Conservation (phyloP, 2,329 filamentous ascomycete genomes). For the Cadophora gregata region DNA sequence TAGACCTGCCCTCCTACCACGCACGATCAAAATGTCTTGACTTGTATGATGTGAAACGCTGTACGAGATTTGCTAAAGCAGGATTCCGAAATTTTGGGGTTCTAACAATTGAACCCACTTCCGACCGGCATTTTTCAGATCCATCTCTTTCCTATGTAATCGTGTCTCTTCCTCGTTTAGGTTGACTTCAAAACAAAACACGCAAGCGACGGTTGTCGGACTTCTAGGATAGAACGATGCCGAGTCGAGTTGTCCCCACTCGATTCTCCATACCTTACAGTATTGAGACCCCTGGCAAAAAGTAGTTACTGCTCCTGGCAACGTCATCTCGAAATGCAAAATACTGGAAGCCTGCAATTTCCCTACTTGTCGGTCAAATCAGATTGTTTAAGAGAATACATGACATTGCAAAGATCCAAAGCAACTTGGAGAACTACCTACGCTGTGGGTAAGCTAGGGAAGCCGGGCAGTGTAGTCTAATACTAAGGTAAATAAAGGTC, state of each 20-base stretch:
- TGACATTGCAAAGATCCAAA: too few relatives aligned
- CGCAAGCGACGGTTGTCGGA: slow-evolving; percentile 4
- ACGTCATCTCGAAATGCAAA: not conserved
- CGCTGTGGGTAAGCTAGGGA: not conserved
- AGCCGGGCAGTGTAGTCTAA: too few relatives aligned
- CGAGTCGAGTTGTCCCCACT: not conserved
- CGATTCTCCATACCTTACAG: not conserved
- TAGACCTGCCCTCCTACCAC: too few relatives aligned
- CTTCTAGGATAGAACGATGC: not conserved
- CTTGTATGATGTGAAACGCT: not conserved
- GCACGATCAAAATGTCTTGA: not conserved
- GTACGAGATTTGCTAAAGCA: not conserved
- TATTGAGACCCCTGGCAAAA: not conserved
- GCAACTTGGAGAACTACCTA: not conserved
- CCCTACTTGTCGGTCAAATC: too few relatives aligned
- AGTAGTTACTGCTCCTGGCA: not conserved
- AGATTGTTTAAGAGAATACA: too few relatives aligned
- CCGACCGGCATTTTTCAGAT: not conserved
- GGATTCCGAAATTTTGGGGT: too few relatives aligned
- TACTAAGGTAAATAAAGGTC: not conserved
- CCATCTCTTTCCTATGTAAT: not conserved
- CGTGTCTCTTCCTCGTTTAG: not conserved
- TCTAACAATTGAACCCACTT: not conserved
- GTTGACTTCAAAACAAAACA: slow-evolving; percentile 5
- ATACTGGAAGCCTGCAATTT: not conserved